A percentile compares a stretch with the other conserved stretches of the same genome.
Conservation (phyloP, 2,329 filamentous ascomycete species). For the Cladosporium cucumerinum region DNA sequence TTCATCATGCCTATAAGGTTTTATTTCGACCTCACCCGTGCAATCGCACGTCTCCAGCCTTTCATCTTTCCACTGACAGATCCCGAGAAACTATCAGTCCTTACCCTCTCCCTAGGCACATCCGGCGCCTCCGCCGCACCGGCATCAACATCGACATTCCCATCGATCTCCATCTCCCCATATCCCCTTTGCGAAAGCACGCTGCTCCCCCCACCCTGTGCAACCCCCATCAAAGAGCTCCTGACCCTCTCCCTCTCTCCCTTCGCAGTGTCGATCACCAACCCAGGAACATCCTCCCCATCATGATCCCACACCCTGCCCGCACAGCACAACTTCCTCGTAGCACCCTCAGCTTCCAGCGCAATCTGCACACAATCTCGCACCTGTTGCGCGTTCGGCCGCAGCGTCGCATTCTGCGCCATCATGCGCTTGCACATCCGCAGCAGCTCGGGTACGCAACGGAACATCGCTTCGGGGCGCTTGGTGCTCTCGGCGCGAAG, state of each 20-base stretch:
- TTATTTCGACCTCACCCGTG: constrained; percentile 2
- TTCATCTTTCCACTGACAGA: constrained; percentile 1
- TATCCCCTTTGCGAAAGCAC: neutral
- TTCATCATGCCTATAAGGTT: neutral
- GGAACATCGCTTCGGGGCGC: constrained; percentile 32
- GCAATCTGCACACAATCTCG: constrained; percentile 36
- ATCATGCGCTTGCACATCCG: constrained; percentile 43
- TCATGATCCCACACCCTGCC: constrained; percentile 15
- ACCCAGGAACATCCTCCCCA: neutral
- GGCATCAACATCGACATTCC: neutral
- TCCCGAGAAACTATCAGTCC: constrained; percentile 4
- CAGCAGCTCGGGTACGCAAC: constrained; percentile 41
- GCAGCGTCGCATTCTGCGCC: constrained; percentile 37
- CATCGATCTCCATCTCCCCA: neutral
- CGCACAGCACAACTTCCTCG: constrained; percentile 32
- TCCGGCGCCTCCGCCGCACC: constrained; percentile 9
- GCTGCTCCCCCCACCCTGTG: neutral
- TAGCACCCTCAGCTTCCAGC: constrained; percentile 28
- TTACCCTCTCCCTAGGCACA: constrained; percentile 9
- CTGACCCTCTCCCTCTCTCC: constrained; percentile 3
- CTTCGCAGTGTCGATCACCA: neutral
- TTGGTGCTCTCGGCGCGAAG: constrained; percentile 27
- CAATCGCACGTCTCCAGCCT: constrained; percentile 1
- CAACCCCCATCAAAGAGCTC: constrained; percentile 10
- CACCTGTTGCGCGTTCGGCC: constrained; percentile 43